Conservation (phyloP, 805 yeast genomes). For the Ogataea siamensis region DNA sequence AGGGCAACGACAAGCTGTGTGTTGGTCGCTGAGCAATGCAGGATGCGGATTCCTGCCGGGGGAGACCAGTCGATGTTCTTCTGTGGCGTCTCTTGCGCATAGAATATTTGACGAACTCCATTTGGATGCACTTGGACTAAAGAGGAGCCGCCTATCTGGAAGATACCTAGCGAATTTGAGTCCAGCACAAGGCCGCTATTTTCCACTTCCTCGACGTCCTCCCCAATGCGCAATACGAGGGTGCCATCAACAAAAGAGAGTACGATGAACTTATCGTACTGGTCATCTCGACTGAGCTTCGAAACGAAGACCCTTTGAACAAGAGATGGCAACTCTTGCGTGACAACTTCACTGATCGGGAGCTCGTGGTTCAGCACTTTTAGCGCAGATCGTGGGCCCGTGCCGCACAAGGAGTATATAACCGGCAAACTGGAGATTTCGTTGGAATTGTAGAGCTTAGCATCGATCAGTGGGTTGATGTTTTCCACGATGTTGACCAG, state of each 20-base stretch:
- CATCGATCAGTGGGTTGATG: conserved; percentile 53
- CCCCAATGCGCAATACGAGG: conserved; percentile 73
- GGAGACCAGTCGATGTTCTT: conserved; percentile 69
- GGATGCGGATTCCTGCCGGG: conserved; percentile 69
- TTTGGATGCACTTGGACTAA: conserved; percentile 70
- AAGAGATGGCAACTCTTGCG: conserved; percentile 69
- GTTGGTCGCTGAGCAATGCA: conserved; percentile 58
- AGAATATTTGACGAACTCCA: conserved; percentile 61
- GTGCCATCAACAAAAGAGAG: conserved; percentile 67
- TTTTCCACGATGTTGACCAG: conserved; percentile 50
- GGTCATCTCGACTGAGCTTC: conserved; percentile 42
- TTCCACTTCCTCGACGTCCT: conserved; percentile 70
- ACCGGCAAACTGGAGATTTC: conserved; percentile 39
- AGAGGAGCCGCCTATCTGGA: conserved; percentile 61
- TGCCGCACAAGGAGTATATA: conserved; percentile 43
- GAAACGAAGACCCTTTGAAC: conserved; percentile 68
- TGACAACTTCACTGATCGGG: conserved; percentile 58
- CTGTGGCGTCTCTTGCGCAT: conserved; percentile 29
- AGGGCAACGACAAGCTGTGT: conserved; percentile 70
- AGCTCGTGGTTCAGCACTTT: conserved; percentile 56
- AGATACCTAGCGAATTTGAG: conserved; percentile 64
- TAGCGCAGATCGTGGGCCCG: conserved; percentile 44
- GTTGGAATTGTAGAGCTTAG: conserved; percentile 36
- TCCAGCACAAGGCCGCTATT: conserved; percentile 53
- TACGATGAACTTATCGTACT: conserved; percentile 60